These are phyloP conservation scores for Trichosanthes truncata DNA, from an alignment of 306 rosid species.

Conservation along the genomic window DNA sequence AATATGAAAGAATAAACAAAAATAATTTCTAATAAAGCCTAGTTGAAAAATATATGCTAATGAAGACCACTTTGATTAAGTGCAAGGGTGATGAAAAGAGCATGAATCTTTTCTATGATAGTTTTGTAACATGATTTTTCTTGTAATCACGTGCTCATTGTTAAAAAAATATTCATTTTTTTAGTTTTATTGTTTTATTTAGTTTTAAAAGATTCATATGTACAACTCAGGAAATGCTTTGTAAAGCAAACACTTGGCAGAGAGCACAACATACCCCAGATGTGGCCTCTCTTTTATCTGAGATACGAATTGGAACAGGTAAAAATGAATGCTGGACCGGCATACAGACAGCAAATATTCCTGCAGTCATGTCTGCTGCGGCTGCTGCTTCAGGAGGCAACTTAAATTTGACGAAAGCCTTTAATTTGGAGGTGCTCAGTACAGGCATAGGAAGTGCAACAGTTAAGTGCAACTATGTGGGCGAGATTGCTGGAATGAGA, in stretches of 20 bases:
- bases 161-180: neutral
- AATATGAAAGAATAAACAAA: neutral
- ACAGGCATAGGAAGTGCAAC: slow-evolving; percentile 82
- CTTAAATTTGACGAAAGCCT: slow-evolving; percentile 76
- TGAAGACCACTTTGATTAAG: neutral
- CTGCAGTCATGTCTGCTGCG: slow-evolving; percentile 95
- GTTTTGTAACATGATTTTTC: neutral
- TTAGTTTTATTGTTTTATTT: neutral
- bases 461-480: slow-evolving; percentile 90
- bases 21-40: neutral
- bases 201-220: neutral
- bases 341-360: slow-evolving; percentile 75
- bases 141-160: neutral
- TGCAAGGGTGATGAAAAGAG: neutral
- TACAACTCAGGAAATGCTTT: slow-evolving; percentile 67
- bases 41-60: neutral
- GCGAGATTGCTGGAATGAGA: slow-evolving; percentile 98
- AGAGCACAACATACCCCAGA: slow-evolving; percentile 87
- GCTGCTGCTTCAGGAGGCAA: slow-evolving; percentile 95
- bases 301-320: slow-evolving; percentile 83
- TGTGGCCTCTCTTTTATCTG: slow-evolving; percentile 85
- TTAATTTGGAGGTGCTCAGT: slow-evolving; percentile 89
- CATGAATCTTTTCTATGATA: neutral
- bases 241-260: slow-evolving; percentile 93
- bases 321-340: slow-evolving; percentile 84